These are phyloP conservation scores for Maudiozyma turicensis DNA, from an alignment of 805 yeast species.

Conservation along the genomic window DNA sequence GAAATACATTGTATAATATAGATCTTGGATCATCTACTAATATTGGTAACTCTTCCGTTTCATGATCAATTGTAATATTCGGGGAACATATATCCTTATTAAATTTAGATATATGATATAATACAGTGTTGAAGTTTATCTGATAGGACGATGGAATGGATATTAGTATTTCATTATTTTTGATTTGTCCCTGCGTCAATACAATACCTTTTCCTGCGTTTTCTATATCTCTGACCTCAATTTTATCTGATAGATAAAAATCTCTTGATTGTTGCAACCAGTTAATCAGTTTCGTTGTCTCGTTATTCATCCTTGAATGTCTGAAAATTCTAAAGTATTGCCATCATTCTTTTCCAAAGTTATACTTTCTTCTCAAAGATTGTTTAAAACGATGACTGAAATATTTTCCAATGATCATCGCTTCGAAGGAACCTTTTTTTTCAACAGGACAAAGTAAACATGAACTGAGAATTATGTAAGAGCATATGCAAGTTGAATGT, in stretches of 20 bases:
- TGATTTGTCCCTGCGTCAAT: constrained; percentile 31
- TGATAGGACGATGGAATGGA: constrained; percentile 49
- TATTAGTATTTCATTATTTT: constrained; percentile 37
- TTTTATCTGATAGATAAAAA: constrained; percentile 31
- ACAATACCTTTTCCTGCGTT: constrained; percentile 58
- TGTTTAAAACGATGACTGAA: too few species aligned
- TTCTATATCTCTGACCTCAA: constrained; percentile 34
- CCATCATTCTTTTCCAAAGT: background rate
- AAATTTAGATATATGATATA: constrained; percentile 35
- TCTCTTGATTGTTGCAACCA: constrained; percentile 28
- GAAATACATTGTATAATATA: constrained; percentile 27
- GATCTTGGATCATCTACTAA: constrained; percentile 16
- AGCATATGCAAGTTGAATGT: too few species aligned
- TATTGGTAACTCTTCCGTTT: background rate
- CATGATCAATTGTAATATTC: constrained; percentile 5
- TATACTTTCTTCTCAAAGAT: too few species aligned
- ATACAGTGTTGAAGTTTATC: constrained; percentile 46
- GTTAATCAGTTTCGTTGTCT: constrained; percentile 13
- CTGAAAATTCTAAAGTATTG: background rate
- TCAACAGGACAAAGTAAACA: too few species aligned
- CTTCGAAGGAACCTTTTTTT: too few species aligned
- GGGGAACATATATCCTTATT: constrained; percentile 18
- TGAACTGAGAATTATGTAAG: too few species aligned
- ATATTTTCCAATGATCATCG: too few species aligned
- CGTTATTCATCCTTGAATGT: background rate